Evolutionary conservation across 2,329 filamentous ascomycete species (phyloP).

Genomic region (Diaporthe vexans): DNA sequence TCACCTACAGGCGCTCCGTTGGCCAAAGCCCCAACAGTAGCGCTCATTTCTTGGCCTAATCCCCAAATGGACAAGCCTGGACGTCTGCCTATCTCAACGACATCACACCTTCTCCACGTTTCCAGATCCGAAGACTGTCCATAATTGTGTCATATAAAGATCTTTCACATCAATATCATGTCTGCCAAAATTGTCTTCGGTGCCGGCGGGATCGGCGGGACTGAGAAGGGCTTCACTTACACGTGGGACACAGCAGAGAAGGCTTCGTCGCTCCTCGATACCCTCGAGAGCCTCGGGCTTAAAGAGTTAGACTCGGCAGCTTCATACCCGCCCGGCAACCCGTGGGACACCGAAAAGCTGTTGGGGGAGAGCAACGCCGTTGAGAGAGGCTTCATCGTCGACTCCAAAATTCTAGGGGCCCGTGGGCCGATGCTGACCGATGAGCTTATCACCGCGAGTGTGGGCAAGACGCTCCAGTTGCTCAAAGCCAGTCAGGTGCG

Average conservation of each 20-base stretch:
- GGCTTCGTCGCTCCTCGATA: slow-evolving; percentile 40
- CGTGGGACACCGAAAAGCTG: slow-evolving; percentile 43
- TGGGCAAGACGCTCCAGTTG: slow-evolving; percentile 51
- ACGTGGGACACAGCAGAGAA: slow-evolving; percentile 45
- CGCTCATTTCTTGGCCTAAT: neutral
- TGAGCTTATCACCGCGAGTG: slow-evolving; percentile 47
- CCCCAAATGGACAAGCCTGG: neutral
- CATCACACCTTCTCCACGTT: neutral
- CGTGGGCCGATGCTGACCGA: slow-evolving; percentile 49
- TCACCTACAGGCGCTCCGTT: neutral
- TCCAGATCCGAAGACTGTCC: neutral
- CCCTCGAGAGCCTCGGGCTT: slow-evolving; percentile 42
- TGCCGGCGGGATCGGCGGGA: slow-evolving; percentile 44
- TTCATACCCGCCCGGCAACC: slow-evolving; percentile 43
- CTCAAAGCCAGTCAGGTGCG: slow-evolving; percentile 43
- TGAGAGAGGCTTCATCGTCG: slow-evolving; percentile 47
- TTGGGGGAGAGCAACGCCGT: slow-evolving; percentile 39
- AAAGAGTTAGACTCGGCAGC: slow-evolving; percentile 45
- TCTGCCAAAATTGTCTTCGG: slow-evolving; percentile 44
- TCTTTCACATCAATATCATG: slow-evolving; percentile 11
- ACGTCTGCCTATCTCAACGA: neutral
- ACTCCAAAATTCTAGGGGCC: slow-evolving; percentile 52
- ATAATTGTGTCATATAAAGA: neutral
- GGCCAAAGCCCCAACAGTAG: neutral
- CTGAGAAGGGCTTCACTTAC: slow-evolving; percentile 41